phyloP scores from a whole-genome alignment of 2,329 filamentous ascomycete genomes.

The Colletotrichum brevisporum region DNA sequence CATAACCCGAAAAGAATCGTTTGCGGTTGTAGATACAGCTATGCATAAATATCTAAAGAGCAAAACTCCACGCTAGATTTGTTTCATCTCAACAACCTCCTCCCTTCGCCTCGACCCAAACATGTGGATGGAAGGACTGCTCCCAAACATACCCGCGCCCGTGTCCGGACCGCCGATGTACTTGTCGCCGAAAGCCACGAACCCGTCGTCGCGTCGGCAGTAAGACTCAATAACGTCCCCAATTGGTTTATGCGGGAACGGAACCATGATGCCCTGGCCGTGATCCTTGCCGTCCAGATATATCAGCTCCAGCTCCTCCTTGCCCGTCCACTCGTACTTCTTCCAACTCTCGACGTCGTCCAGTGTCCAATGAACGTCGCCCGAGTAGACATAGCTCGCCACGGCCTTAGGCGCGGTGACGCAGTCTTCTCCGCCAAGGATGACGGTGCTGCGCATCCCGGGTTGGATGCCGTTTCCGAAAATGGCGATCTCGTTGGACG shows the following conservation, averaged over 20 bases:
- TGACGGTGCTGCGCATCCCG: constrained; percentile 44
- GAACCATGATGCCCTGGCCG: constrained; percentile 42
- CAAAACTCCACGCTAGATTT: not conserved
- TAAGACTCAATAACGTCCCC: constrained; percentile 32
- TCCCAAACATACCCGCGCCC: not conserved
- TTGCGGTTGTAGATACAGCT: not conserved
- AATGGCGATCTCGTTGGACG: constrained; percentile 21
- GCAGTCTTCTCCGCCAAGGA: constrained; percentile 44
- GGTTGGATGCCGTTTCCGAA: constrained; percentile 47
- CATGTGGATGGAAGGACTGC: not conserved
- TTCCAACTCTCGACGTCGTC: constrained; percentile 32
- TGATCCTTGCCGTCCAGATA: constrained; percentile 45
- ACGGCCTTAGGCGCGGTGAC: constrained; percentile 42
- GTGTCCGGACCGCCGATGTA: constrained; percentile 30
- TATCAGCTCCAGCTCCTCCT: constrained; percentile 44
- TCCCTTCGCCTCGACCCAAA: not conserved
- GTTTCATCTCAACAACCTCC: constrained; percentile 24
- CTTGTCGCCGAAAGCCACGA: constrained; percentile 28
- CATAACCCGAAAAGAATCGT: not conserved
- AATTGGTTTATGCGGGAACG: constrained; percentile 27
- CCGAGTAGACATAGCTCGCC: constrained; percentile 44
- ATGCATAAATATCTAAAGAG: not conserved
- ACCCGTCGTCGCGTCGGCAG: constrained; percentile 31
- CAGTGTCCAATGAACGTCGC: constrained; percentile 35
- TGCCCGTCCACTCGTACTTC: constrained; percentile 43